Evolutionary conservation across 805 yeast species (phyloP), one percentile per base, ranked within the genome.

Genomic region (Debaryomyces castellii): DNA sequence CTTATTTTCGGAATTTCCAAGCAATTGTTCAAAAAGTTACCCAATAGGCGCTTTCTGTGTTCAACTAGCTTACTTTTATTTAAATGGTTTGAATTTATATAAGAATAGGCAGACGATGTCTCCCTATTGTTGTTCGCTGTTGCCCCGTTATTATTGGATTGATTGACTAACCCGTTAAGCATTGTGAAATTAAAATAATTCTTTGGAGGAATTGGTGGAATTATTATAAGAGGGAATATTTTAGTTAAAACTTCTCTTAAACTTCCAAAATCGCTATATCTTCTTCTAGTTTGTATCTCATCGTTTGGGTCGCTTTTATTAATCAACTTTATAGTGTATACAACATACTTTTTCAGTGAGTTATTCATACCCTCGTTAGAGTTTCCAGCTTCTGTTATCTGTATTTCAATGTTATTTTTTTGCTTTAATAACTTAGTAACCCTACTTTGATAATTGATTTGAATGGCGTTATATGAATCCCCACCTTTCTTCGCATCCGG

Each of bases 191-290:
- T 64, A 35, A 67, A 52, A 52, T 71, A 72, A 49, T 72, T 71
- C 47, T 73, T 73, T 0, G 74, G 73, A 0, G 99, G 99, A 8
- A 94, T 92, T 1, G 98, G 97, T 5, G 99, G 99, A 4, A 94
- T 81, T 3, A 94, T 78, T 3, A 83, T 61, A 3, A 94, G 81
- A 3, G 99, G 97, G 51, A 86, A 85, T 32, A 88, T 67, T 53
- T 85, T 82, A 3, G 82, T 72, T 18, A 94, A 71, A 4, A 86
- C 77, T 34, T 81, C 84, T 49, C 97, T 74, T 38, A 94, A 73
- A 41, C 87, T 81, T 58, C 89, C 97, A 62, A 94, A 94, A 62
- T 94, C 99, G 27, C 96, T 86, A 62, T 94, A 94, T 38, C 98
- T 74, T 44, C 73, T 58, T 55, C 99, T 73, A 40, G 91, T 81